Evolutionary conservation across 441 rosid species (phyloP), one percentile per base, ranked within the genome.

Genomic region (Eutrema salsugineum): DNA sequence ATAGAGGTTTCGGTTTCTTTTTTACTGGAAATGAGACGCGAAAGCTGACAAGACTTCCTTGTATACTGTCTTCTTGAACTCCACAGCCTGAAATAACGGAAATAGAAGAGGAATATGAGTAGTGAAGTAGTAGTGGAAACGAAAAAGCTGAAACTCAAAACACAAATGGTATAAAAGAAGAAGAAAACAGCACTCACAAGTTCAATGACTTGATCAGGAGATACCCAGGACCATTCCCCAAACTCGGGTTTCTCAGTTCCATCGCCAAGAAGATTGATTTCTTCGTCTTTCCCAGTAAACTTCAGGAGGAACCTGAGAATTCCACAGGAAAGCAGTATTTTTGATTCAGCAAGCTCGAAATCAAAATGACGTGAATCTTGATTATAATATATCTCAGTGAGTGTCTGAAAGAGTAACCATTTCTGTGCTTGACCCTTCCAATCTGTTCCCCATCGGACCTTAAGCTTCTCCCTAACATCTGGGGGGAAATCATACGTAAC

Each of bases 391-490:
- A 27, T 27, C 5, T 17, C 1, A n/a, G n/a, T 1, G 5, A 63
- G 32, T 49, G n/a, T 33, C 16, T 4, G 1, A 24, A 19, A 56
- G 19, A 68, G 94, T 63, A 28, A 88, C 99, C 99, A 94, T 78
- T 89, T 94, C 76, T 94, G 97, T 8, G 97, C 96, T 82, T 94
- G 97, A 44, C 99, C 99, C 77, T 90, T 90, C 96, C 95, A 94
- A 71, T 92, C 92, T 10, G 91, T 76, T 58, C 96, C 97, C 97
- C 97, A 91, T 50, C 79, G 86, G 46, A 53, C 78, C 75, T 83
- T 87, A 38, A 94, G 90, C 51, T 87, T 90, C 80, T 86, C 93
- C 66, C 99, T 81, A 16, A 84, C 95, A 30, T 86, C 79, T 16
- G 94, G 88, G 15, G 99, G 97, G 83, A 92, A 92, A 80, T 94